These are phyloP conservation scores for Pythium vanterpoolii DNA, from an alignment of 352 stramenopile genomes.

Conservation along the genomic window DNA sequence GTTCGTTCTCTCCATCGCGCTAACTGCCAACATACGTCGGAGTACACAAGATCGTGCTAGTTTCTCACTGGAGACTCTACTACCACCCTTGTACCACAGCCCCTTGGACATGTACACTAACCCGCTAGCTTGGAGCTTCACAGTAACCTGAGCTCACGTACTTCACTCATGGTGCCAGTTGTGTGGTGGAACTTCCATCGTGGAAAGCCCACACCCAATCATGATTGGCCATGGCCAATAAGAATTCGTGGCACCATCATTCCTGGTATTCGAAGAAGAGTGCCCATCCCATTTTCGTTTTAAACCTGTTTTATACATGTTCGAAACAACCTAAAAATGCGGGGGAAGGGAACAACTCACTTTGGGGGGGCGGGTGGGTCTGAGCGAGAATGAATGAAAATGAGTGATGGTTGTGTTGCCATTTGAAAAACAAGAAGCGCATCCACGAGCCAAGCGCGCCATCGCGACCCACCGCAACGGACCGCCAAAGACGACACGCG, in stretches of 20 bases:
- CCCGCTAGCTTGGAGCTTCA: neutral
- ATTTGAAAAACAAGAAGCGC: conserved; percentile 35
- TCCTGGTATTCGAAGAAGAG: conserved; percentile 14
- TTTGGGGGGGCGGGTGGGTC: neutral
- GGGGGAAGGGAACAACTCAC: conserved; percentile 6
- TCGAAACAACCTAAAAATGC: neutral
- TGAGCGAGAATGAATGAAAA: conserved; percentile 38
- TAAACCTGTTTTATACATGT: conserved; percentile 22
- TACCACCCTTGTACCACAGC: too few species aligned
- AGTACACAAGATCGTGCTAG: too few species aligned
- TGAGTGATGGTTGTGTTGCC: conserved; percentile 44
- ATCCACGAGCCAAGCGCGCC: conserved; percentile 14
- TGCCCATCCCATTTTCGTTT: conserved; percentile 23
- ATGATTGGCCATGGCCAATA: conserved; percentile 18
- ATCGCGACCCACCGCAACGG: neutral
- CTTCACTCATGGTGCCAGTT: conserved; percentile 27
- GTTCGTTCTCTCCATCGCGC: neutral
- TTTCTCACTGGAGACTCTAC: too few species aligned
- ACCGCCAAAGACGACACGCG: neutral
- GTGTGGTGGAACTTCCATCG: neutral
- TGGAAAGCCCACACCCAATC: neutral
- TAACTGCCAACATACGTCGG: too few species aligned
- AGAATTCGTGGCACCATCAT: conserved; percentile 16
- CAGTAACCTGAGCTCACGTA: too few species aligned
- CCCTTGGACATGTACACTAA: neutral